Evolutionary conservation across 139 green algal genomes (phyloP).

Genomic region (Tetraselmis chui): DNA sequence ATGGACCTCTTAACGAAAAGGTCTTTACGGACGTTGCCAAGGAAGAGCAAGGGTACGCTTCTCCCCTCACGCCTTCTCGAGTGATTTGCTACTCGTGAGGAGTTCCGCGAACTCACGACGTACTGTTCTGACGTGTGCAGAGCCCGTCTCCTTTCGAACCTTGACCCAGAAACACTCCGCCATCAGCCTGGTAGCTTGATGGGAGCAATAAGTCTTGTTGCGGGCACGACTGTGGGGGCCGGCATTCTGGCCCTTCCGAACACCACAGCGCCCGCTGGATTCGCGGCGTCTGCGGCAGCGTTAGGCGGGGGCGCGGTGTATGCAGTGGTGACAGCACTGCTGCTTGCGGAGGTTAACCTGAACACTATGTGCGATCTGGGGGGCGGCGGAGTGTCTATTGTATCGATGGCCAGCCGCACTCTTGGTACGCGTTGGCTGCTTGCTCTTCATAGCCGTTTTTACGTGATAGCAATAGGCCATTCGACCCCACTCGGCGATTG

Average conservation of each 20-base stretch:
- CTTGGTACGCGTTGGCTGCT: neutral
- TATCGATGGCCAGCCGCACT: neutral
- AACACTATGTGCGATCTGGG: slow-evolving; percentile 49
- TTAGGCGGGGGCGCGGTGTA: slow-evolving; percentile 18
- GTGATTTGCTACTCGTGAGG: neutral
- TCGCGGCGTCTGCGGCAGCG: slow-evolving; percentile 33
- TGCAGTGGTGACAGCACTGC: slow-evolving; percentile 38
- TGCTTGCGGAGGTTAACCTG: slow-evolving; percentile 51
- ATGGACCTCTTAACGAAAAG: neutral
- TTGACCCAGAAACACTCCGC: slow-evolving; percentile 25
- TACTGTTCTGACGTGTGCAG: neutral
- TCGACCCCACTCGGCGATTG: neutral
- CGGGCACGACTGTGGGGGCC: slow-evolving; percentile 59
- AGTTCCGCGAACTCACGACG: neutral
- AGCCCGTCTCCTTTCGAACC: slow-evolving; percentile 30
- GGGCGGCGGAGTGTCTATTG: slow-evolving; percentile 10
- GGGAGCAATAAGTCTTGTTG: slow-evolving; percentile 36
- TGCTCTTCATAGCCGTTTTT: neutral
- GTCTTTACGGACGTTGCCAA: neutral
- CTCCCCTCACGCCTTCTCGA: neutral
- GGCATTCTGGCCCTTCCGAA: slow-evolving; percentile 61
- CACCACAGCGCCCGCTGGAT: slow-evolving; percentile 38
- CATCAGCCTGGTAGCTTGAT: slow-evolving; percentile 36
- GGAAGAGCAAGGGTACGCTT: neutral
- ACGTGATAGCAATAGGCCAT: too few species aligned